Evolutionary conservation across 1,139 yeast species (phyloP).

Genomic region (Pichia sp.): DNA sequence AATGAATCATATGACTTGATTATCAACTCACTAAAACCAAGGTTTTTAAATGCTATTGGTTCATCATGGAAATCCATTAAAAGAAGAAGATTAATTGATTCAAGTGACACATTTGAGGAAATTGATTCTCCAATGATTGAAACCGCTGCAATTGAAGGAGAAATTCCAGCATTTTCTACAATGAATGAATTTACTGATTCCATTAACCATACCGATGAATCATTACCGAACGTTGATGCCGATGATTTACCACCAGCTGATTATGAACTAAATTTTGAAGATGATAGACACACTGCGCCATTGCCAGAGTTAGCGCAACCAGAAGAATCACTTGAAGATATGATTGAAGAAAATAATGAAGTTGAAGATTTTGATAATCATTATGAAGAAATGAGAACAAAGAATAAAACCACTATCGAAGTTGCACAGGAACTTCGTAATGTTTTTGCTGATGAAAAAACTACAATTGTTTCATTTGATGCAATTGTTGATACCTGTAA

Average conservation of each 20-base stretch:
- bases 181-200: background rate
- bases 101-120: background rate
- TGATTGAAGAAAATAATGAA: background rate
- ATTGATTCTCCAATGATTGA: no score
- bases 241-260: background rate
- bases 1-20: background rate
- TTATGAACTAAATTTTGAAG: constrained; percentile 2
- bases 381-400: constrained; percentile 11
- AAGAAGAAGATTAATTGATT: constrained; percentile 12
- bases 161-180: background rate
- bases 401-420: constrained; percentile 45
- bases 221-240: background rate
- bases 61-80: constrained; percentile 16
- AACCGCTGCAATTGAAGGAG: background rate
- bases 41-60: constrained; percentile 10
- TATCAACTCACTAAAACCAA: constrained; percentile 7
- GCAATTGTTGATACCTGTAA: constrained; percentile 5
- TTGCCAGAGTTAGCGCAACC: background rate
- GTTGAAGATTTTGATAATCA: constrained; percentile 1
- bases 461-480: background rate
- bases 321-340: constrained; percentile 4
- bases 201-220: background rate
- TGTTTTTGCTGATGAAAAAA: background rate
- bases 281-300: background rate
- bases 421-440: constrained; percentile 47